Base-by-base conservation (phyloP, 75 land plant species). In the Adiantum capillusveneris region DNA sequence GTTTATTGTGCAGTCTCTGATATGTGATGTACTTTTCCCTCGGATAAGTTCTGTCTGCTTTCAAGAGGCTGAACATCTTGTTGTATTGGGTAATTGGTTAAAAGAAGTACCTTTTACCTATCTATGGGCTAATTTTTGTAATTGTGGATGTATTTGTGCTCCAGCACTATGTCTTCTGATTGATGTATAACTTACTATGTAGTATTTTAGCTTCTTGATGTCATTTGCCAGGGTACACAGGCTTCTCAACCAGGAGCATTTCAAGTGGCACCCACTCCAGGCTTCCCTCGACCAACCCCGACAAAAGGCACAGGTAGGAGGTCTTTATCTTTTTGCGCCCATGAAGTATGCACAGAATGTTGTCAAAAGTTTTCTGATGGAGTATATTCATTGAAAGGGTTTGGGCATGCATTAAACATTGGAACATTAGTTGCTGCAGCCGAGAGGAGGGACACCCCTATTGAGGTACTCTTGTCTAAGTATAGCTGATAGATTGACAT, bases 401-500 rank as follows among this genome's bases (percentile, higher is more conserved):
- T 94, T 81, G 98, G 98, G 28, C 79, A 88, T 71, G 98, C 98
- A 51, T 56, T 94, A 31, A 94, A 94, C 65, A 94, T 94, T 57
- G 90, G 89, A 68, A 94, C 98, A 49, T 75, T 94, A 39, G 87
- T 94, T 58, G 90, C 95, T 63, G 98, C 98, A 20, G 90, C 98
- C 60, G 98, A 83, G 74, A 81, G 74, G 65, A 74, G 95, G 58
- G 96, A 88, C 36, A 75, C 81, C 56, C 85, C 84, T 17, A 83
- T 88, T 31, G 98, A 84, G 83, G 97, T 91, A 34, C 19, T n/a
- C n/a, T n/a, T n/a, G n/a, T n/a, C n/a, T n/a, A n/a, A n/a, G n/a
- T n/a, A n/a, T n/a, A n/a, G n/a, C n/a, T n/a, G n/a, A n/a, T n/a
- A n/a, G n/a, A n/a, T n/a, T n/a, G n/a, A n/a, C n/a, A n/a, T n/a